Conservation (phyloP, 2,329 filamentous ascomycete genomes). For the Teratosphaeria destructans region DNA sequence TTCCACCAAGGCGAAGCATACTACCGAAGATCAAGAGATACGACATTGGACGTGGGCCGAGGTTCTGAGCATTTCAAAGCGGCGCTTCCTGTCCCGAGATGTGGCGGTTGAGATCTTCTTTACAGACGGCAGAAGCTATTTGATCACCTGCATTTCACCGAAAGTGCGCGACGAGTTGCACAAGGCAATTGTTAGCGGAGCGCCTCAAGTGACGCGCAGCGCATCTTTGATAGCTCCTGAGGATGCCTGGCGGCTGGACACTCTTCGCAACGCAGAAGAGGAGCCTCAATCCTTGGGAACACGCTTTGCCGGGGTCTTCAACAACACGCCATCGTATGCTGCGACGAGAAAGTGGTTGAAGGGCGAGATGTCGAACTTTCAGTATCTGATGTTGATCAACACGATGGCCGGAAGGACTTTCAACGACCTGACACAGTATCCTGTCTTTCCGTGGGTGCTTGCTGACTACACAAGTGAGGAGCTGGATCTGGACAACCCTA, state of each 20-base stretch:
- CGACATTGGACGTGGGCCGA: constrained; percentile 91
- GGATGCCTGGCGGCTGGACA: constrained; percentile 85
- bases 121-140: constrained; percentile 87
- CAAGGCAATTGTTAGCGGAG: constrained; percentile 55
- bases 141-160: constrained; percentile 73
- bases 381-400: constrained; percentile 97
- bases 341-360: constrained; percentile 82
- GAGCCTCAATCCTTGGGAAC: constrained; percentile 62
- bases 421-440: constrained; percentile 96
- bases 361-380: constrained; percentile 95
- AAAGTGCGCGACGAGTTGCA: constrained; percentile 70
- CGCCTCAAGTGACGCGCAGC: constrained; percentile 62
- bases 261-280: constrained; percentile 58
- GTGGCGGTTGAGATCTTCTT: constrained; percentile 98
- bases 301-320: constrained; percentile 87
- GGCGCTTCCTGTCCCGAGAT: constrained; percentile 87
- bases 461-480: constrained; percentile 94
- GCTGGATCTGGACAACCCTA: constrained; percentile 73
- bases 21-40: constrained; percentile 60
- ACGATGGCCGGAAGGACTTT: constrained; percentile 95
- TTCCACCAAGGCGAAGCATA: constrained; percentile 40
- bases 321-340: constrained; percentile 68
- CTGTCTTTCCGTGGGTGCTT: constrained; percentile 93
- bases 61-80: constrained; percentile 89
- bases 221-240: constrained; percentile 60